phyloP scores from a whole-genome alignment of 331 rosid species.

The Arachis monticola region DNA sequence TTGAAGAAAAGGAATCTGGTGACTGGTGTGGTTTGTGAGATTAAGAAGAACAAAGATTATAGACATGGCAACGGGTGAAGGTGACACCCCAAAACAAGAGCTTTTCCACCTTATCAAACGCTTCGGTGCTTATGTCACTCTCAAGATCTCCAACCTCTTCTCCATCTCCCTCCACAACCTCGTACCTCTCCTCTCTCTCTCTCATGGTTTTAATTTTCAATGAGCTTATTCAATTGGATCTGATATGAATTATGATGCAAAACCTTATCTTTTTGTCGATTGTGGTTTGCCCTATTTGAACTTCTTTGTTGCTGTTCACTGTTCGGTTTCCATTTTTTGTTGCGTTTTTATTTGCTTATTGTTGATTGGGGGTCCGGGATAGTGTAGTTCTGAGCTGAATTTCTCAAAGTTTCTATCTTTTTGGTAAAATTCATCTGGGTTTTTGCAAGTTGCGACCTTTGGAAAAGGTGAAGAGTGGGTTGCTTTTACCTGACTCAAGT shows the following conservation, averaged over 20 bases:
- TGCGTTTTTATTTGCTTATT: neutral
- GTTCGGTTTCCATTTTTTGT: neutral
- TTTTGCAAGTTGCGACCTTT: conserved; percentile 9
- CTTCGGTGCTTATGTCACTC: conserved; percentile 65
- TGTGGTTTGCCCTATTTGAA: conserved; percentile 14
- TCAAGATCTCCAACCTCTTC: conserved; percentile 71
- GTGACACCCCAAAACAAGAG: conserved; percentile 72
- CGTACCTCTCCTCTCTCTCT: conserved; percentile 47
- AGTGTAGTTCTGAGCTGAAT: conserved; percentile 16
- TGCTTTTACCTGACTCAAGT: neutral
- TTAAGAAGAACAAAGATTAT: neutral
- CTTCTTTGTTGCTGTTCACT: neutral
- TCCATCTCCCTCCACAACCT: conserved; percentile 59
- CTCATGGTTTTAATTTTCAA: neutral
- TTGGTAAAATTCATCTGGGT: conserved; percentile 25
- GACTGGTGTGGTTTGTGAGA: neutral
- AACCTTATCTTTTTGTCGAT: conserved; percentile 12
- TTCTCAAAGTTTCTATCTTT: conserved; percentile 10
- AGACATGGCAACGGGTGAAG: conserved; percentile 37
- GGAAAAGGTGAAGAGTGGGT: neutral
- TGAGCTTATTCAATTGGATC: conserved; percentile 47
- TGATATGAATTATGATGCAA: conserved; percentile 26
- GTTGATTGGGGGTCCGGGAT: conserved; percentile 12
- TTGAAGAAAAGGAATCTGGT: neutral
- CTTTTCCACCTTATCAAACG: conserved; percentile 81